A percentile compares a stretch with the other conserved stretches of the same genome.
phyloP scores from a whole-genome alignment of 2,329 filamentous ascomycete genomes.

The Colletotrichum australisinense region DNA sequence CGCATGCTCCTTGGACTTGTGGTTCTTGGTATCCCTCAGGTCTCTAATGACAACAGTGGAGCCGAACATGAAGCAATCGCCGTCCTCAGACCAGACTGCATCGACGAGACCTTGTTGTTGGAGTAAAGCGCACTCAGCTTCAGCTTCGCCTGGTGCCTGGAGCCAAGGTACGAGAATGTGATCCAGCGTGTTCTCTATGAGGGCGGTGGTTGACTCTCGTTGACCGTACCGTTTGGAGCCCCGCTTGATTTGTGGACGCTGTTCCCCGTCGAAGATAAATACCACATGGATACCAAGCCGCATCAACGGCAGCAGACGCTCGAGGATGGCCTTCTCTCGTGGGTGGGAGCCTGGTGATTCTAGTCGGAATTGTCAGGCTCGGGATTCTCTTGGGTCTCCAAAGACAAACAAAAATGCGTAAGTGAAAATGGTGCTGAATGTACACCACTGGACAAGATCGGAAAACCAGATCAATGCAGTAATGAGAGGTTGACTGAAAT shows the following conservation, averaged over 20 bases:
- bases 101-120: constrained; percentile 56
- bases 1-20: constrained; percentile 33
- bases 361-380: background rate
- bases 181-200: constrained; percentile 49
- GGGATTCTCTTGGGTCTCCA: background rate
- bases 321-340: constrained; percentile 9
- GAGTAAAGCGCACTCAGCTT: constrained; percentile 59
- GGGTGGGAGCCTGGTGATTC: background rate
- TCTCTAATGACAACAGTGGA: constrained; percentile 46
- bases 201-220: background rate
- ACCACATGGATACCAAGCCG: constrained; percentile 61
- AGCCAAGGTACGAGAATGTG: constrained; percentile 54
- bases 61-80: constrained; percentile 60
- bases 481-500: background rate
- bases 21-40: constrained; percentile 41
- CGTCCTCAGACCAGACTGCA: constrained; percentile 60
- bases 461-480: background rate
- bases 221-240: background rate
- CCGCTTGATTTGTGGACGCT: constrained; percentile 43
- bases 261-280: constrained; percentile 65
- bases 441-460: background rate
- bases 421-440: background rate
- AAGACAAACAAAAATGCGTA: too few relatives aligned
- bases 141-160: constrained; percentile 58
- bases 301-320: constrained; percentile 48